Evolutionary conservation across 192 early-diverging fungal genomes (phyloP).

Genomic region (Obelidium mucronatum): DNA sequence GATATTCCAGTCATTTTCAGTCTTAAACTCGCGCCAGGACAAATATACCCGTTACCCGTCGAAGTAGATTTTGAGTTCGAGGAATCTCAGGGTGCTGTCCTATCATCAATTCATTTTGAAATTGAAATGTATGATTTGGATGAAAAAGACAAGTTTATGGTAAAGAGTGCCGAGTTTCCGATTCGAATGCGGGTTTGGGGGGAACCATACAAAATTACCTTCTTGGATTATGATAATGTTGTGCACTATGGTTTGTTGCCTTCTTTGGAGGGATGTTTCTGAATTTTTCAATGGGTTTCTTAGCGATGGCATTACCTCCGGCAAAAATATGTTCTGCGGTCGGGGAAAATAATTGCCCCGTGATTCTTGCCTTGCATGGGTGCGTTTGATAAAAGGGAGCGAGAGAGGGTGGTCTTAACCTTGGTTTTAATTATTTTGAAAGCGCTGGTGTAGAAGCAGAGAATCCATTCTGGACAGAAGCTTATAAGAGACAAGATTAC

Average conservation of each 20-base stretch:
- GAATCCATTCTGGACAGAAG: slow-evolving; percentile 66
- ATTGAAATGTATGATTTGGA: slow-evolving; percentile 43
- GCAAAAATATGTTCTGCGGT: slow-evolving; percentile 42
- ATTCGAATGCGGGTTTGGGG: slow-evolving; percentile 49
- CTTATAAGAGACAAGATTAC: slow-evolving; percentile 60
- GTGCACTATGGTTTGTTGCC: slow-evolving; percentile 68
- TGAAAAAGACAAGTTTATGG: slow-evolving; percentile 29
- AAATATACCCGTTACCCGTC: slow-evolving; percentile 54
- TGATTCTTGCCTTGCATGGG: slow-evolving; percentile 77
- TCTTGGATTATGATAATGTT: slow-evolving; percentile 69
- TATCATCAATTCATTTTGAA: slow-evolving; percentile 34
- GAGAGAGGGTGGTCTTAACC: no score
- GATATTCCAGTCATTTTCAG: slow-evolving; percentile 45
- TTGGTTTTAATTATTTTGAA: neutral
- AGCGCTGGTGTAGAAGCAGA: slow-evolving; percentile 71
- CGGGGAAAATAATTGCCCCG: slow-evolving; percentile 52
- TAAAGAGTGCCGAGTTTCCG: slow-evolving; percentile 30
- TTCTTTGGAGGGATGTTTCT: neutral
- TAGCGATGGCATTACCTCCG: slow-evolving; percentile 54
- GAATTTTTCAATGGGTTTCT: neutral
- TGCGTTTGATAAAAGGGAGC: slow-evolving; percentile 17
- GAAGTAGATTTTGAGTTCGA: slow-evolving; percentile 41
- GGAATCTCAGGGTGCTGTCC: slow-evolving; percentile 1
- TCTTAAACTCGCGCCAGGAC: slow-evolving; percentile 58
- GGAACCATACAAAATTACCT: slow-evolving; percentile 72